Percentiles rank a stretch among this genome's conserved stretches.
Evolutionary conservation across 345 rosid genomes (phyloP).

Genomic region (Combretum micranthum): DNA sequence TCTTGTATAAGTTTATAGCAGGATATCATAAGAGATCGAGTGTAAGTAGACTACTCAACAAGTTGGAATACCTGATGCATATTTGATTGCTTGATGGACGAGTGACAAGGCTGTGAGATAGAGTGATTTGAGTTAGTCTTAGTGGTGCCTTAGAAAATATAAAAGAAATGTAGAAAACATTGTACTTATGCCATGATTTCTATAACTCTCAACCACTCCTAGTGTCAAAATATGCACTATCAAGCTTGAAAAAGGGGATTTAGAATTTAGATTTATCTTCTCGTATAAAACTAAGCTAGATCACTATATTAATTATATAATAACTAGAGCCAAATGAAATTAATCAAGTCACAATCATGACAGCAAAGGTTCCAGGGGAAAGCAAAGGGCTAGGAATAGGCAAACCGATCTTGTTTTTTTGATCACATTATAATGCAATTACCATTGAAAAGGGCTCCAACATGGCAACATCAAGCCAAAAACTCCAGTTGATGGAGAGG

Average conservation of each 20-base stretch:
- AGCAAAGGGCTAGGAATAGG: too few relatives aligned
- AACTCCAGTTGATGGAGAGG: too few relatives aligned
- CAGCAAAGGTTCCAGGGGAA: too few relatives aligned
- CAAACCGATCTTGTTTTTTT: too few relatives aligned
- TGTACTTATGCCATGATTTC: conserved; percentile 84
- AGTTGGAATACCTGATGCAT: conserved; percentile 52
- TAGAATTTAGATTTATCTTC: too few relatives aligned
- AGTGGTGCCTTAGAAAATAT: not conserved
- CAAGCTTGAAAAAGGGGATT: conserved; percentile 8
- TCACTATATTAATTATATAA: too few relatives aligned
- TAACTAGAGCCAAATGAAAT: too few relatives aligned
- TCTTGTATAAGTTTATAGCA: conserved; percentile 77
- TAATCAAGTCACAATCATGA: too few relatives aligned
- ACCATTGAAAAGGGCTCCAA: too few relatives aligned
- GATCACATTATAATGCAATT: too few relatives aligned
- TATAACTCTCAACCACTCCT: conserved; percentile 75
- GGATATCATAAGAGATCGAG: conserved; percentile 83
- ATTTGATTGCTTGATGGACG: conserved; percentile 67
- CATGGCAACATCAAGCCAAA: too few relatives aligned
- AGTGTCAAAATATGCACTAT: conserved; percentile 54
- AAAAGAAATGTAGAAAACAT: not conserved
- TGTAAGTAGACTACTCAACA: conserved; percentile 91
- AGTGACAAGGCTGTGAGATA: conserved; percentile 56
- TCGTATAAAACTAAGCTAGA: too few relatives aligned
- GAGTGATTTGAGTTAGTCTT: not conserved